Evolutionary conservation across 2,329 filamentous ascomycete species (phyloP).

Genomic region (Aureobasidium mangrovei): DNA sequence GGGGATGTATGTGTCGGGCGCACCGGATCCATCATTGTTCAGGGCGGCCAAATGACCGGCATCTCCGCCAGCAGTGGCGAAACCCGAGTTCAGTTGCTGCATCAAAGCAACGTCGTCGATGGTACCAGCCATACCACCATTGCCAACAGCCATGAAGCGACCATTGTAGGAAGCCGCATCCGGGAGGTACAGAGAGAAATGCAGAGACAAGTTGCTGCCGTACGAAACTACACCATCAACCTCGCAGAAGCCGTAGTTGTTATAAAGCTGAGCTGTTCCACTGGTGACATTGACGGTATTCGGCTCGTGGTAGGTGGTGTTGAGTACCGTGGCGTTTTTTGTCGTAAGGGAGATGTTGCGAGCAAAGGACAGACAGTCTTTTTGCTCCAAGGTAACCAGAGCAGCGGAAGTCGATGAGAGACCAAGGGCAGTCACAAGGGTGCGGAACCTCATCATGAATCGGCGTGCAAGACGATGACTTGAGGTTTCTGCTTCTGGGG

Average conservation of each 20-base stretch:
- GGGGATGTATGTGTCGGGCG: constrained; percentile 21
- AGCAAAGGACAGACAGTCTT: constrained; percentile 11
- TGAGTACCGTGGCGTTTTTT: constrained; percentile 16
- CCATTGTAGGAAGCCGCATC: constrained; percentile 18
- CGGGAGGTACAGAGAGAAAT: constrained; percentile 23
- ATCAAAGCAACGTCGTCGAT: constrained; percentile 21
- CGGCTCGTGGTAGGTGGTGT: constrained; percentile 18
- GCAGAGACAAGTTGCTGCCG: constrained; percentile 19
- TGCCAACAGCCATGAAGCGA: constrained; percentile 24
- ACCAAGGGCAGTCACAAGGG: background rate
- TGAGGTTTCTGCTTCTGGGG: background rate
- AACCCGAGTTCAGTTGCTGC: constrained; percentile 21
- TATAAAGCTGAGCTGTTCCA: constrained; percentile 11
- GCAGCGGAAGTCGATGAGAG: background rate
- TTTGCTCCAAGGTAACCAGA: background rate
- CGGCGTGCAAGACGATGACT: background rate
- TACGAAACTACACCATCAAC: constrained; percentile 20
- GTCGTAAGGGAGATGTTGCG: constrained; percentile 4
- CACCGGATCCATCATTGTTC: constrained; percentile 21
- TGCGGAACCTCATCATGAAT: background rate
- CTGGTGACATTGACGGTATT: constrained; percentile 17
- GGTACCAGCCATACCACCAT: constrained; percentile 23
- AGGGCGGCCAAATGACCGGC: constrained; percentile 21
- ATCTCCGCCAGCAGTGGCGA: constrained; percentile 23
- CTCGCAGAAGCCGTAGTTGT: constrained; percentile 21